Percentiles rank a stretch among this genome's conserved stretches.
phyloP scores from a whole-genome alignment of 176 grass and related monocot species.

The sorghum (Sorghum bicolor) region Sorghum_bicolor_NCBIv3 NC_012876.2:62390001-62390500 shows the following conservation, averaged over 20 bases:
- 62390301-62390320: not conserved
- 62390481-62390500: slow-evolving; percentile 5
- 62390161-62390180: not conserved
- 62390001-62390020: not conserved
- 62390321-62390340: not conserved
- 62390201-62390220: not conserved
- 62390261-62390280: not conserved
- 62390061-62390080: not conserved
- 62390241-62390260: not conserved
- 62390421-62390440: not conserved
- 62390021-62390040: not conserved
- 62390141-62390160: not conserved
- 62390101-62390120: not conserved
- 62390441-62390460: not conserved
- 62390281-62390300: not conserved
- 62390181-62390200: not conserved
- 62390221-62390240: not conserved
- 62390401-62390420: not conserved
- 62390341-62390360: not conserved
- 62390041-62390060: not conserved
- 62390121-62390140: not conserved
- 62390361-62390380: not conserved
- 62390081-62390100: not conserved
- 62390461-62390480: not conserved
- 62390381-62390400: not conserved